Base-by-base conservation (phyloP, 1,284 basidiomycete genomes). In the Golubevia pallescens region DNA sequence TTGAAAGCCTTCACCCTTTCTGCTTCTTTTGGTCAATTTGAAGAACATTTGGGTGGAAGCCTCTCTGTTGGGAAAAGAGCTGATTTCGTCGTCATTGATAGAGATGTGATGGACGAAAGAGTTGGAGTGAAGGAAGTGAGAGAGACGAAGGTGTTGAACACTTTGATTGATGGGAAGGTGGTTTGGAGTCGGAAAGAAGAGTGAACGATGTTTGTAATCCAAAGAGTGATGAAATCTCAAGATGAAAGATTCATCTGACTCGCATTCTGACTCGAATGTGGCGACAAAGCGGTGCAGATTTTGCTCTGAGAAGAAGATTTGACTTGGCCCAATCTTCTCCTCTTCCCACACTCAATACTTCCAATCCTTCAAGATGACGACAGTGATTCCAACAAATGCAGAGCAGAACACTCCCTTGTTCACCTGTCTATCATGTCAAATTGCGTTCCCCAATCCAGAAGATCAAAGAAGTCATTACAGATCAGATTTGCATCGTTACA, bases 401-500 rank as follows among this genome's bases (percentile, higher is more conserved):
- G 74, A 73, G 2, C 52, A 64, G 8, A 57, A 60, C n/a, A 70
- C 71, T 10, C 74, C 71, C 3, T 73, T 84, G 54, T 84, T 73
- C 86, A 96, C 96, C 62, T 99, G 96, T 78, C 88, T 97, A 20
- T 93, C 94, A 73, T 99, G 96, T 87, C 89, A 91, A 4, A 92
- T 99, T 78, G 95, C 93, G 1, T 98, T 97, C 86, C 86, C 89
- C 60, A 90, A 91, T 23, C 91, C 94, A 8, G 91, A 92, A 61
- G 93, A 94, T 62, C 97, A 99, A 87, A 90, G 97, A 69, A 87
- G 88, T 0, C 97, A 99, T 86, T 98, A 97, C 86, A 91, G 91
- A 74, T 94, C 94, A 48, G 97, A 99, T 86, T 92, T 93, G 86
- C 97, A 99, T 87, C 89, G 95, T 61, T 99, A 99, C 87, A 99